Evolutionary conservation across 2,329 filamentous ascomycete genomes (phyloP).

Genomic region (Apiospora aurea): DNA sequence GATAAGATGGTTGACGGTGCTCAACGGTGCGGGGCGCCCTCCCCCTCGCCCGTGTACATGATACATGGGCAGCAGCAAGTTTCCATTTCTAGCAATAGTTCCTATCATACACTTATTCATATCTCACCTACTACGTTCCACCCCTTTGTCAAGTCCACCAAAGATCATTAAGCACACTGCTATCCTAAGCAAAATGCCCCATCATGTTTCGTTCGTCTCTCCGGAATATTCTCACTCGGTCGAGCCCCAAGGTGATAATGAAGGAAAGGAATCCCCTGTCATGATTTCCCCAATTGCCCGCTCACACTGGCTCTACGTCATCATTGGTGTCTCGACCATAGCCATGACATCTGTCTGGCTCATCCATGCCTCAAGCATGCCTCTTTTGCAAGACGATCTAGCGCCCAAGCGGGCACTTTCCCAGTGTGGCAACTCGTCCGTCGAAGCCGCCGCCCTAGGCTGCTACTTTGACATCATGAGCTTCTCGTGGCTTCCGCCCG

Average conservation of each 20-base stretch:
- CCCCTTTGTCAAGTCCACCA: not conserved
- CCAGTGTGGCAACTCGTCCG: slow-evolving; percentile 31
- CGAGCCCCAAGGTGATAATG: not conserved
- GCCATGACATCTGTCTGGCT: not conserved
- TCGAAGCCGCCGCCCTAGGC: slow-evolving; percentile 31
- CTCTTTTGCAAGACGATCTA: not conserved
- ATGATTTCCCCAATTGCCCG: not conserved
- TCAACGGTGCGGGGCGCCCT: not conserved
- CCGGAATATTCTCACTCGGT: not conserved
- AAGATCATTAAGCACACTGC: not conserved
- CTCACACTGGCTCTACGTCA: not conserved
- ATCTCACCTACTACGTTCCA: not conserved
- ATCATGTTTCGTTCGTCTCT: not conserved
- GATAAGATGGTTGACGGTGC: not conserved
- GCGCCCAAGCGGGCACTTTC: not conserved
- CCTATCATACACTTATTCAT: not conserved
- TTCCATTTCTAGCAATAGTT: not conserved
- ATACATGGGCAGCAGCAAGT: not conserved
- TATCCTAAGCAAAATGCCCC: not conserved
- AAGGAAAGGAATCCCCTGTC: not conserved
- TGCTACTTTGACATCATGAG: slow-evolving; percentile 39
- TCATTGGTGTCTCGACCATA: not conserved
- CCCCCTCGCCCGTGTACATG: too few species aligned
- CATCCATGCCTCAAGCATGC: not conserved
- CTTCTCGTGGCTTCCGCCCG: slow-evolving; percentile 37